These are phyloP conservation scores for Boletus tomentosulus DNA, from an alignment of 768 basidiomycete species.

Conservation along the genomic window DNA sequence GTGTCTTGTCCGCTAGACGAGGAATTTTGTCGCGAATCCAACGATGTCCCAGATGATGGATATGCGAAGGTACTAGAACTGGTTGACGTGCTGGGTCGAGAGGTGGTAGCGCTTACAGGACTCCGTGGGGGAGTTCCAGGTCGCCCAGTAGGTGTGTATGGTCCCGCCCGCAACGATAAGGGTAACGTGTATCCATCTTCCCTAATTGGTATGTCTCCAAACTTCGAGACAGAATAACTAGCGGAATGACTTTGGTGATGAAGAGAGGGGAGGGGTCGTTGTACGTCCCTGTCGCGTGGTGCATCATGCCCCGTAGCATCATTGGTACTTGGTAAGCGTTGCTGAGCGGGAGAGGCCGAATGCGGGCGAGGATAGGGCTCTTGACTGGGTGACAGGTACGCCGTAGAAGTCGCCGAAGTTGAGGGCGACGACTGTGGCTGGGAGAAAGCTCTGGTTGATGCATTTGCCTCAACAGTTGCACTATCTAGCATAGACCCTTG, in stretches of 20 bases:
- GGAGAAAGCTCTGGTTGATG: conserved; percentile 17
- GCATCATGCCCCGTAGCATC: conserved; percentile 17
- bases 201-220: conserved; percentile 28
- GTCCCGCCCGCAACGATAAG: conserved; percentile 25
- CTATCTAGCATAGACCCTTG: conserved; percentile 20
- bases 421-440: conserved; percentile 25
- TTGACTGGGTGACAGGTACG: conserved; percentile 42
- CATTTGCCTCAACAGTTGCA: conserved; percentile 15
- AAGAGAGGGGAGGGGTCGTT: conserved; percentile 23
- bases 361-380: conserved; percentile 63
- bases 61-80: conserved; percentile 25
- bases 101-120: conserved; percentile 52
- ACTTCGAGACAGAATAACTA: conserved; percentile 26
- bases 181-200: conserved; percentile 29
- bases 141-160: conserved; percentile 21
- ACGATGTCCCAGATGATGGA: conserved; percentile 26
- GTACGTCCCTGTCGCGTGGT: conserved; percentile 27
- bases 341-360: conserved; percentile 45
- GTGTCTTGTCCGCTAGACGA: conserved; percentile 32
- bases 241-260: conserved; percentile 28
- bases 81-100: conserved; percentile 35
- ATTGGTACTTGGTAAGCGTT: conserved; percentile 21
- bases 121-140: conserved; percentile 59
- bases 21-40: conserved; percentile 24
- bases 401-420: conserved; percentile 13